A percentile compares a stretch with the other conserved stretches of the same genome.
phyloP scores from a whole-genome alignment of 164 flowering plant species.

The Litsea cubeba region DNA sequence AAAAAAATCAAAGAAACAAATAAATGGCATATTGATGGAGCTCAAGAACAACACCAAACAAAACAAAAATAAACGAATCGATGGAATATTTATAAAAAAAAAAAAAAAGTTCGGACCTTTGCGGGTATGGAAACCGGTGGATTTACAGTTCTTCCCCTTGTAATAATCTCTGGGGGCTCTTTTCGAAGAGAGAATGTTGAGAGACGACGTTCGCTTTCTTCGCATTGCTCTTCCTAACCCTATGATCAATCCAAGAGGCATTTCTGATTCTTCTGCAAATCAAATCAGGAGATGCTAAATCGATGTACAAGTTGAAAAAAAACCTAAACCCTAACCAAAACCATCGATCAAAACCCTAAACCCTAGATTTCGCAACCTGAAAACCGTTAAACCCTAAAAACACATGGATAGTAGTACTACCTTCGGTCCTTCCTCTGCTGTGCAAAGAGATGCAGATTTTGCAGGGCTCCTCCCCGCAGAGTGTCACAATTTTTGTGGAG shows the following conservation, averaged over 20 bases:
- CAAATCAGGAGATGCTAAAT: neutral
- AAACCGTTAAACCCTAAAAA: too few relatives aligned
- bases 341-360: neutral
- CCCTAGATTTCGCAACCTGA: neutral
- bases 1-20: neutral
- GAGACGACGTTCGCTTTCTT: constrained; percentile 78
- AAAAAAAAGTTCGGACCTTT: constrained; percentile 46
- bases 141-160: constrained; percentile 93
- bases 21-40: neutral
- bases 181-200: constrained; percentile 77
- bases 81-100: too few relatives aligned
- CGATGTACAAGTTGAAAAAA: too few relatives aligned
- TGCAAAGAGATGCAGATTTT: too few relatives aligned
- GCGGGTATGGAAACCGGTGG: constrained; percentile 93
- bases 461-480: too few relatives aligned
- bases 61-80: too few relatives aligned
- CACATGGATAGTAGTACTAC: too few relatives aligned
- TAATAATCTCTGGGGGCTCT: constrained; percentile 75
- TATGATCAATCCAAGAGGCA: constrained; percentile 67
- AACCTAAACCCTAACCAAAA: neutral
- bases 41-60: too few relatives aligned
- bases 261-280: constrained; percentile 12
- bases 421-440: too few relatives aligned
- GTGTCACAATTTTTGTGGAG: too few relatives aligned
- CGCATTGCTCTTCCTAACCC: constrained; percentile 69